A percentile compares a stretch with the other conserved stretches of the same genome.
These are phyloP conservation scores for Euphrasia arctica DNA, from an alignment of 305 asterid species.

Conservation along the genomic window DNA sequence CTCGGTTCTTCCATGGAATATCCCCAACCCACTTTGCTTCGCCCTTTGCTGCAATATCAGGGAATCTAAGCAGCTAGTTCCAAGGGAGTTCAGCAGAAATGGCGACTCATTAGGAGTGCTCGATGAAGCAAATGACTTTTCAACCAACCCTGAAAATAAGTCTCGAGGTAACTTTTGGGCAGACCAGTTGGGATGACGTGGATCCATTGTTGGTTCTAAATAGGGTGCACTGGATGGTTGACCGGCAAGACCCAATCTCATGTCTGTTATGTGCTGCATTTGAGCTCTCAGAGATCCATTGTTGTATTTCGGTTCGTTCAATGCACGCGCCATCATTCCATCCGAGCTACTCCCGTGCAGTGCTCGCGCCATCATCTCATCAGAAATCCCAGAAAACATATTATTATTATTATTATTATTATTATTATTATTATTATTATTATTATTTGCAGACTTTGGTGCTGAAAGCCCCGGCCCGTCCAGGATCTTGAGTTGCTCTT, in stretches of 20 bases:
- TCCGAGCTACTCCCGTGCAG: slow-evolving; percentile 53
- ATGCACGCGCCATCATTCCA: slow-evolving; percentile 63
- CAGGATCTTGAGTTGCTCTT: slow-evolving; percentile 72
- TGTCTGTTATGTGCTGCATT: slow-evolving; percentile 60
- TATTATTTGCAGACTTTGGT: slow-evolving; percentile 29
- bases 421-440: neutral
- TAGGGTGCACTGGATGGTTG: slow-evolving; percentile 41
- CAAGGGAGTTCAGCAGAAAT: slow-evolving; percentile 60
- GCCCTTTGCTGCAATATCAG: slow-evolving; percentile 52
- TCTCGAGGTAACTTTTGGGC: slow-evolving; percentile 53
- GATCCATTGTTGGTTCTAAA: slow-evolving; percentile 36
- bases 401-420: neutral
- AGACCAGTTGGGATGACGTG: slow-evolving; percentile 48
- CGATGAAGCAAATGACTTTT: slow-evolving; percentile 43
- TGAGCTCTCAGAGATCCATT: slow-evolving; percentile 44
- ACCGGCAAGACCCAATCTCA: slow-evolving; percentile 80
- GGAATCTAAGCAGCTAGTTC: slow-evolving; percentile 51
- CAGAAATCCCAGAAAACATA: slow-evolving; percentile 41
- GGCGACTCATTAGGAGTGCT: slow-evolving; percentile 42
- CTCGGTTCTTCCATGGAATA: slow-evolving; percentile 42
- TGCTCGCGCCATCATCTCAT: slow-evolving; percentile 55
- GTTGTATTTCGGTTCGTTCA: slow-evolving; percentile 54
- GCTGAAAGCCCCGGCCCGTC: slow-evolving; percentile 57
- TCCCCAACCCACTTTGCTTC: slow-evolving; percentile 45
- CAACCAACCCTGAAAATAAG: slow-evolving; percentile 40